A percentile compares a stretch with the other conserved stretches of the same genome.
Evolutionary conservation across 1,284 basidiomycete species (phyloP).

Genomic region (Coniophora puteana): DNA sequence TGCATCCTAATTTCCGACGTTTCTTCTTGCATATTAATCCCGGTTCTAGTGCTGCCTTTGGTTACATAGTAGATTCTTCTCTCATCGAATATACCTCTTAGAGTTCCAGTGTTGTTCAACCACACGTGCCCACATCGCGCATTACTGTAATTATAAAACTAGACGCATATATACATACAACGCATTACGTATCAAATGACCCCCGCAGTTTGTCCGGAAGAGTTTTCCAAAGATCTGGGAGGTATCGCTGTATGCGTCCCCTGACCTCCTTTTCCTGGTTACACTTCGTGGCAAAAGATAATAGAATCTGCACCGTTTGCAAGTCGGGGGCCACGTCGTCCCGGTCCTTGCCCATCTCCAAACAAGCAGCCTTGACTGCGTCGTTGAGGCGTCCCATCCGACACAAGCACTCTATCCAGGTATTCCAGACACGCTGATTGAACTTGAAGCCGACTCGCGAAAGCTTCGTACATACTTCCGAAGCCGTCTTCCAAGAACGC

Average conservation of each 20-base stretch:
- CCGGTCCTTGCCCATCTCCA: conserved; percentile 54
- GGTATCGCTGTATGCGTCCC: conserved; percentile 43
- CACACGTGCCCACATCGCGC: no score
- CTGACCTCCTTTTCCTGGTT: conserved; percentile 44
- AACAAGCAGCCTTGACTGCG: conserved; percentile 61
- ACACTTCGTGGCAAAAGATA: conserved; percentile 46
- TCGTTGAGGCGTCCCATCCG: conserved; percentile 65
- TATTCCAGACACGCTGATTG: conserved; percentile 69
- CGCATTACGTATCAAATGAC: conserved; percentile 11
- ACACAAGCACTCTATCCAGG: conserved; percentile 87
- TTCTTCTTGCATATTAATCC: conserved; percentile 6
- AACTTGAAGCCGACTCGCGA: conserved; percentile 45
- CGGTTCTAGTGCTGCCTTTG: conserved; percentile 10
- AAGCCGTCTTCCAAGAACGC: conserved; percentile 46
- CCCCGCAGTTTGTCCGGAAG: conserved; percentile 25
- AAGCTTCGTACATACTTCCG: conserved; percentile 51
- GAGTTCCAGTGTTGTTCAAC: conserved; percentile 34
- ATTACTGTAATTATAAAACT: conserved; percentile 26
- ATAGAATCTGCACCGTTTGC: conserved; percentile 46
- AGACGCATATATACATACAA: conserved; percentile 12
- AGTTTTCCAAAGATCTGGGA: conserved; percentile 52
- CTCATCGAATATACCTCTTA: conserved; percentile 38
- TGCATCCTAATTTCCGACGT: conserved; percentile 24
- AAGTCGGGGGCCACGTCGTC: conserved; percentile 42
- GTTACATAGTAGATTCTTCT: conserved; percentile 34